These are phyloP conservation scores for Auxenochlorella protothecoides DNA, from an alignment of 139 green algal species.

Conservation along the genomic window DNA sequence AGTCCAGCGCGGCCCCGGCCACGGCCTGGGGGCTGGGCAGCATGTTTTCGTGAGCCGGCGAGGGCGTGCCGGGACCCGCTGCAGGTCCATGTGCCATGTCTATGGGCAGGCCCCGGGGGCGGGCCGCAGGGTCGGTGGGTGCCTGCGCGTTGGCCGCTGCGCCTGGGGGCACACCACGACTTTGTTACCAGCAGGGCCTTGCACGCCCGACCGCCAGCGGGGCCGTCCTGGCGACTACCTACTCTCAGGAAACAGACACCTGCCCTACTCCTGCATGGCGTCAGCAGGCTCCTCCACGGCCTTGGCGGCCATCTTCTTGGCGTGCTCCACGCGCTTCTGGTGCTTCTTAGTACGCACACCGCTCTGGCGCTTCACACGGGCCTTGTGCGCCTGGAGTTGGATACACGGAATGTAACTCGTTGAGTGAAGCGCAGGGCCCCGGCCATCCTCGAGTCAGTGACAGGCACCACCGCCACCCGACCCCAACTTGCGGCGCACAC, in stretches of 20 bases:
- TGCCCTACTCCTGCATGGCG: conserved; percentile 13
- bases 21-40: conserved; percentile 3
- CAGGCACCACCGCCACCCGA: too few species aligned
- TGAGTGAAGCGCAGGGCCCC: too few species aligned
- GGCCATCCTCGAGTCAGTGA: too few species aligned
- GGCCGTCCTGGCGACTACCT: too few species aligned
- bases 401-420: neutral
- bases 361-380: conserved; percentile 9
- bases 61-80: neutral
- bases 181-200: neutral
- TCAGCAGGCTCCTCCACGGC: neutral
- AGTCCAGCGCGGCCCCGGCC: conserved; percentile 20
- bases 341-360: conserved; percentile 22
- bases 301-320: conserved; percentile 6
- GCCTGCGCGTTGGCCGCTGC: too few species aligned
- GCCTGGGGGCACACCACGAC: too few species aligned
- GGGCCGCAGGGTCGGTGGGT: neutral
- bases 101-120: neutral
- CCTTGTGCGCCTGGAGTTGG: conserved; percentile 15
- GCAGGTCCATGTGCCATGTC: neutral
- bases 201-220: too few species aligned
- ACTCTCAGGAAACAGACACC: neutral
- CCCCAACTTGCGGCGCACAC: neutral
- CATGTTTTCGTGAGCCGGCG: neutral
- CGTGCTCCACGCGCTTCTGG: conserved; percentile 1